Evolutionary conservation across 2,329 filamentous ascomycete genomes (phyloP).

Genomic region (Xylogone sp.): DNA sequence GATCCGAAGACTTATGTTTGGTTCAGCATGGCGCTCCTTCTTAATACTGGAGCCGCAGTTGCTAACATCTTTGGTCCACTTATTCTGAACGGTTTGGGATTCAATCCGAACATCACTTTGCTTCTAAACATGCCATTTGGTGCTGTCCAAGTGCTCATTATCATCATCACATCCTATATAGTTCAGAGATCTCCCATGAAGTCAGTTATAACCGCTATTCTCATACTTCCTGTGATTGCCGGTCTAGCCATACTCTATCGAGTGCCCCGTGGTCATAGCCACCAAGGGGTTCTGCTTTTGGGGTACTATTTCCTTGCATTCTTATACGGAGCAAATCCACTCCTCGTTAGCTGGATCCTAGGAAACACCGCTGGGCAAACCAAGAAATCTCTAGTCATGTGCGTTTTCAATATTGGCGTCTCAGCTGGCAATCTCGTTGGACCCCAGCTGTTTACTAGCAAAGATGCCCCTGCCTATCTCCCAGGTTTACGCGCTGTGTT

Average conservation of each 20-base stretch:
- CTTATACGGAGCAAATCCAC: conserved; percentile 59
- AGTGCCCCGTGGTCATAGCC: conserved; percentile 39
- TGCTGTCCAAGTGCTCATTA: conserved; percentile 52
- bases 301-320: conserved; percentile 63
- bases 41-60: conserved; percentile 58
- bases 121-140: conserved; percentile 61
- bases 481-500: conserved; percentile 51
- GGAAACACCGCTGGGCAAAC: conserved; percentile 63
- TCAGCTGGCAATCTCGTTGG: conserved; percentile 63
- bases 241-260: conserved; percentile 54
- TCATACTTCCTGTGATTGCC: conserved; percentile 55
- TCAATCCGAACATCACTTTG: conserved; percentile 28
- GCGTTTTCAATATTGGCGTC: conserved; percentile 56
- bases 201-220: conserved; percentile 45
- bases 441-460: conserved; percentile 53
- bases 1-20: conserved; percentile 33
- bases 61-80: conserved; percentile 58
- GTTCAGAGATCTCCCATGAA: conserved; percentile 54
- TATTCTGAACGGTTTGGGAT: conserved; percentile 34
- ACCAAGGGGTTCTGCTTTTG: conserved; percentile 41
- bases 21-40: conserved; percentile 46
- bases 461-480: conserved; percentile 53
- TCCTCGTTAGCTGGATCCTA: conserved; percentile 64
- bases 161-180: conserved; percentile 52
- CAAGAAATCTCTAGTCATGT: conserved; percentile 61